Base-by-base conservation (phyloP, 2,329 filamentous ascomycete species). In the Lecanicillium sp. region DNA sequence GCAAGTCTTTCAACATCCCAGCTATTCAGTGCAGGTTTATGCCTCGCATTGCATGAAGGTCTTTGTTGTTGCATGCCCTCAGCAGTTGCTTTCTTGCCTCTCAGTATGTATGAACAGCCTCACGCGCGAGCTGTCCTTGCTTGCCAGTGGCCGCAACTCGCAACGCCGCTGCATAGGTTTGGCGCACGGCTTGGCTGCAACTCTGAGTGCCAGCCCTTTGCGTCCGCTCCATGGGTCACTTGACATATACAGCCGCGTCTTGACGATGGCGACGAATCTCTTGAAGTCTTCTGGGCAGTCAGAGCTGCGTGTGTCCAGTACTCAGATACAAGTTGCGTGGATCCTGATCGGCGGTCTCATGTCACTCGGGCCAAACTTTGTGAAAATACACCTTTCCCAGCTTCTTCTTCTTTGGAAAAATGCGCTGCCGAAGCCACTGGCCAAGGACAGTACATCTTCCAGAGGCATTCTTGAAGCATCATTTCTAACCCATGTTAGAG, bases 101-200 rank as follows among this genome's bases (percentile, higher is more conserved):
- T 94, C 90, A 0, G 86, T 97, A 33, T 97, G 89, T 60, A 89
- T 97, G 84, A 96, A 96, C 59, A 96, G 87, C 56, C 74, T 98
- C 44, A 86, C 80, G 44, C 75, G 92, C 46, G 92, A 98, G 54
- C 72, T 98, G 19, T 81, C 81, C 19, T 73, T 92, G 31, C 72
- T 97, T 6, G 77, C 74, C 12, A 79, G 80, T 1, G 83, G 80
- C 6, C 75, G 87, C 37, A 85, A 87, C 53, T 88, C 86, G 1
- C 82, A 87, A 14, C 76, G 87, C 42, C 77, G 85, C 51, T 97
- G 90, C 58, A 74, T 94, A 22, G 92, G 90, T 3, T 92, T 94
- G 56, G 87, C 92, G 1, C 87, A 96, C 61, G 90, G 88, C 5
- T 72, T 98, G 40, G 88, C 92, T 17, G 87, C 90, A 11, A 84